Conservation (phyloP, 805 yeast genomes). For the Candida yuanshanica region DNA sequence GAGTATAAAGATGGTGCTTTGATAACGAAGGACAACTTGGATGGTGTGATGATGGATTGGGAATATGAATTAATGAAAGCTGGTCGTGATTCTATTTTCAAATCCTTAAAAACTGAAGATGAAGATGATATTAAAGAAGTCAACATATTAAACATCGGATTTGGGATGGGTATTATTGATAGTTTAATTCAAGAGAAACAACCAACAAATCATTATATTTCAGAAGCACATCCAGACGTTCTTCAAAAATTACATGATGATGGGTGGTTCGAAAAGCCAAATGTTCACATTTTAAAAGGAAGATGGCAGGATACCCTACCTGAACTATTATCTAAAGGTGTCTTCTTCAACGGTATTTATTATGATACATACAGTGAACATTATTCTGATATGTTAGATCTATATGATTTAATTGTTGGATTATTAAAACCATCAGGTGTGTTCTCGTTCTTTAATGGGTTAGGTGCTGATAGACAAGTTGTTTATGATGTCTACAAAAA, state of each 20-base stretch:
- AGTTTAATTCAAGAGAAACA: slow-evolving; percentile 52
- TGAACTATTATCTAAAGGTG: slow-evolving; percentile 53
- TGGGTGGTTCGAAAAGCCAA: slow-evolving; percentile 77
- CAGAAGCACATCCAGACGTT: slow-evolving; percentile 95
- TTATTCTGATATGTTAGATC: slow-evolving; percentile 79
- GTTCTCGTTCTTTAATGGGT: slow-evolving; percentile 89
- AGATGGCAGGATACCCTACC: slow-evolving; percentile 87
- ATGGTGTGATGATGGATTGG: slow-evolving; percentile 99
- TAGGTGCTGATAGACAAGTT: slow-evolving; percentile 72
- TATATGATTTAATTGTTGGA: slow-evolving; percentile 79
- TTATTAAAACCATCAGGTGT: slow-evolving; percentile 75
- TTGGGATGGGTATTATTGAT: slow-evolving; percentile 97
- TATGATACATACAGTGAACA: slow-evolving; percentile 94
- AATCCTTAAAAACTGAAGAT: slow-evolving; percentile 27
- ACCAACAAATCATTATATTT: slow-evolving; percentile 76
- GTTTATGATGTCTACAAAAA: slow-evolving; percentile 81
- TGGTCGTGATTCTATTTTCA: slow-evolving; percentile 72
- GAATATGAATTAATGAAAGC: slow-evolving; percentile 75
- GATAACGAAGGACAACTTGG: slow-evolving; percentile 64
- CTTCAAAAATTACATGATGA: slow-evolving; percentile 56
- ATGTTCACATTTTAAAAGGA: slow-evolving; percentile 77
- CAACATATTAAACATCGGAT: slow-evolving; percentile 77
- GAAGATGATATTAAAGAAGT: slow-evolving; percentile 34
- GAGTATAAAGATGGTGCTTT: slow-evolving; percentile 65
- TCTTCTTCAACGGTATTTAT: slow-evolving; percentile 85